Percentiles rank a stretch among this genome's conserved stretches.
These are phyloP conservation scores for Ophiostoma ulmi DNA, from an alignment of 2,329 filamentous ascomycete species.

Conservation along the genomic window DNA sequence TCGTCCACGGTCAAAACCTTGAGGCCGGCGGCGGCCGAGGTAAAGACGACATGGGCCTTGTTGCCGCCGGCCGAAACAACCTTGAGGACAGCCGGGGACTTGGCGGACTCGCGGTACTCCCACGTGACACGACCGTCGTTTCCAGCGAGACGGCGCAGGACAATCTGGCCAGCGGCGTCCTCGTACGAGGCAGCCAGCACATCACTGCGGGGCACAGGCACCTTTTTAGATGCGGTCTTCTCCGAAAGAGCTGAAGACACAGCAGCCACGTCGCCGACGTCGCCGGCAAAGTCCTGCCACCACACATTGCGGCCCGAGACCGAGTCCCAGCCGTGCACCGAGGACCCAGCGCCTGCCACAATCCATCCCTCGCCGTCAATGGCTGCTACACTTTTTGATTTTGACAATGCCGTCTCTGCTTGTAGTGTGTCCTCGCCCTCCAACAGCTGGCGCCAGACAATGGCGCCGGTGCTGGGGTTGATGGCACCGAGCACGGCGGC, in stretches of 20 bases:
- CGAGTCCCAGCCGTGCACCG: conserved; percentile 77
- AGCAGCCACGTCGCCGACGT: conserved; percentile 67
- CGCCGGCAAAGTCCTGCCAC: conserved; percentile 57
- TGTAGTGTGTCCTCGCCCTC: conserved; percentile 37
- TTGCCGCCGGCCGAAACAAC: conserved; percentile 59
- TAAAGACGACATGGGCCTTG: conserved; percentile 69
- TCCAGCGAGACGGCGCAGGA: conserved; percentile 66
- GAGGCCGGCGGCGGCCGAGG: conserved; percentile 65
- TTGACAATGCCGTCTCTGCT: conserved; percentile 29
- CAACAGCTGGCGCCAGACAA: conserved; percentile 82
- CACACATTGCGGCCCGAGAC: conserved; percentile 74
- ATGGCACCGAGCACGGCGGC: conserved; percentile 78
- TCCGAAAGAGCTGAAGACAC: conserved; percentile 37
- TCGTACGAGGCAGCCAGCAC: conserved; percentile 23
- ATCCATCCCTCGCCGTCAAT: conserved; percentile 74
- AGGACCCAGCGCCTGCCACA: conserved; percentile 64
- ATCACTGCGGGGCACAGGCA: conserved; percentile 33
- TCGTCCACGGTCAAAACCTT: conserved; percentile 71
- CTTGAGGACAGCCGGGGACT: conserved; percentile 60
- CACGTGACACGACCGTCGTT: conserved; percentile 68
- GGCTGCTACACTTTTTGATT: conserved; percentile 54
- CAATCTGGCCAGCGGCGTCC: conserved; percentile 45
- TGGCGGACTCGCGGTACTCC: conserved; percentile 61
- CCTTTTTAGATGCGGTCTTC: conserved; percentile 50
- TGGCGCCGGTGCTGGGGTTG: conserved; percentile 75